phyloP scores from a whole-genome alignment of 345 rosid genomes.

The Euphorbia pulcherrima region DNA sequence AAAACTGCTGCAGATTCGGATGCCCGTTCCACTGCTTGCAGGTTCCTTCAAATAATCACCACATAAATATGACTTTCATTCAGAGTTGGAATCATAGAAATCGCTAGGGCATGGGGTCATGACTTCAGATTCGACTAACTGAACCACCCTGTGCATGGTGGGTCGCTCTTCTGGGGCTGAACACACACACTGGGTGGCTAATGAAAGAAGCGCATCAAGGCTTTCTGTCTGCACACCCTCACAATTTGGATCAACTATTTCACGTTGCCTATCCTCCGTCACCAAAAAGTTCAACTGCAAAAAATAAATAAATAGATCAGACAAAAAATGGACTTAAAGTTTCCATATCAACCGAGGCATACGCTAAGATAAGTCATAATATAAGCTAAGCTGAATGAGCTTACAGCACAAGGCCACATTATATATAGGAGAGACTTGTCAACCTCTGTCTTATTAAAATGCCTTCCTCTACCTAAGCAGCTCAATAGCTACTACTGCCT shows the following conservation, averaged over 20 bases:
- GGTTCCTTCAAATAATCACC: constrained; percentile 18
- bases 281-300: constrained; percentile 81
- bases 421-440: background rate
- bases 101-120: constrained; percentile 99
- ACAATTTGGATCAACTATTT: constrained; percentile 64
- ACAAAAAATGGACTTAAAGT: background rate
- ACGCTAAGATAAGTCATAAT: too few species aligned
- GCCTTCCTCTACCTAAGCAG: background rate
- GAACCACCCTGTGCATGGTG: constrained; percentile 94
- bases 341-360: background rate
- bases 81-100: constrained; percentile 87
- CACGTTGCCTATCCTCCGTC: constrained; percentile 62
- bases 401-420: background rate
- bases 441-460: background rate
- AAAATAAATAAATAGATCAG: background rate
- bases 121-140: constrained; percentile 87
- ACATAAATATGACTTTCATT: constrained; percentile 31
- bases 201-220: constrained; percentile 74
- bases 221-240: constrained; percentile 73
- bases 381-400: background rate
- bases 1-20: constrained; percentile 28
- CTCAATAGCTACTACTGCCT: background rate
- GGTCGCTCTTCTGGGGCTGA: constrained; percentile 83
- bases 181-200: constrained; percentile 79
- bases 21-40: constrained; percentile 15